A percentile compares a stretch with the other conserved stretches of the same genome.
Conservation (phyloP, 805 yeast species). For the Kuraishia borneana region DNA sequence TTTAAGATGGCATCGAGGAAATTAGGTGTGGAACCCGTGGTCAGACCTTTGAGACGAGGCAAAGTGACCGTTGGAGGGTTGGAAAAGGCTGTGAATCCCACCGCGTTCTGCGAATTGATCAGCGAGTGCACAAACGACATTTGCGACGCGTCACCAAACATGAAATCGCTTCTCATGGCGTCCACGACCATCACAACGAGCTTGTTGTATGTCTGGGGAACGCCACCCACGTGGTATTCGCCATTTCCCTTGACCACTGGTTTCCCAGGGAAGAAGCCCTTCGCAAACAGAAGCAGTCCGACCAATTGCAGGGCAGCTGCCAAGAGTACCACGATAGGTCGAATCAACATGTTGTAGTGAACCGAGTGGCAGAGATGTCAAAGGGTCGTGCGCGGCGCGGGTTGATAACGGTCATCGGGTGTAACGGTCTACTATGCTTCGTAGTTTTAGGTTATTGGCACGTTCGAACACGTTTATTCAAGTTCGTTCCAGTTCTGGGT, state of each 20-base stretch:
- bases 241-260: conserved; percentile 57
- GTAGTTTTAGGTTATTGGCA: neutral
- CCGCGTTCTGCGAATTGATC: conserved; percentile 53
- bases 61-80: conserved; percentile 96
- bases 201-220: conserved; percentile 43
- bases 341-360: too few relatives aligned
- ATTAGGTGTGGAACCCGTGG: conserved; percentile 91
- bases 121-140: conserved; percentile 61
- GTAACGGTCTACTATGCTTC: neutral
- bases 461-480: neutral
- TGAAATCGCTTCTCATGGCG: conserved; percentile 84
- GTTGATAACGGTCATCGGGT: too few relatives aligned
- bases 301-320: conserved; percentile 26
- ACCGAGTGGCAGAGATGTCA: too few relatives aligned
- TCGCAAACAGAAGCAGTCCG: conserved; percentile 54
- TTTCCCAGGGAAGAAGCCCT: conserved; percentile 91
- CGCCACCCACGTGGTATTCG: conserved; percentile 15
- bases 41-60: conserved; percentile 85
- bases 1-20: conserved; percentile 91
- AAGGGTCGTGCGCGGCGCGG: too few relatives aligned
- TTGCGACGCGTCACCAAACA: conserved; percentile 53
- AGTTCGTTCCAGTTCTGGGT: too few relatives aligned
- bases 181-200: conserved; percentile 81
- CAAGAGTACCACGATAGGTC: conserved; percentile 8
- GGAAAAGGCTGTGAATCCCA: conserved; percentile 86